These are phyloP conservation scores for Hansfordia pulvinata DNA, from an alignment of 2,329 filamentous ascomycete species.

Conservation along the genomic window DNA sequence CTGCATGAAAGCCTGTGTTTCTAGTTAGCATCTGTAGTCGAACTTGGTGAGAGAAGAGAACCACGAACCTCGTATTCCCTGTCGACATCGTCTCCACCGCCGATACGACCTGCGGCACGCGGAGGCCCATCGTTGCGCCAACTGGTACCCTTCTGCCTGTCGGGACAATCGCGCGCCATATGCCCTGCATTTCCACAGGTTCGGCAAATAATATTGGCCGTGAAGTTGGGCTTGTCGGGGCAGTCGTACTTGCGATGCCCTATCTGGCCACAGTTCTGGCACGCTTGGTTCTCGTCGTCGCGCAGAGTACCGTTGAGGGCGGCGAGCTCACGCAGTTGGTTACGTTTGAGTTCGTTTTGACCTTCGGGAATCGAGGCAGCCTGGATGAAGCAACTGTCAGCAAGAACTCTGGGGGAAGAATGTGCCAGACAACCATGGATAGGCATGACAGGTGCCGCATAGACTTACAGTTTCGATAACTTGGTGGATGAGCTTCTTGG, in stretches of 20 bases:
- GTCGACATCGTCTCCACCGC: slow-evolving; percentile 72
- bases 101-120: slow-evolving; percentile 51
- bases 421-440: no score
- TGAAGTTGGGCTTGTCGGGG: slow-evolving; percentile 93
- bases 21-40: slow-evolving; percentile 24
- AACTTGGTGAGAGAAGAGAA: neutral
- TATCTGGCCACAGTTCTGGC: slow-evolving; percentile 98
- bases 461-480: slow-evolving; percentile 88
- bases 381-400: slow-evolving; percentile 31
- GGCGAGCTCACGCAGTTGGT: slow-evolving; percentile 93
- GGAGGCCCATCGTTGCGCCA: slow-evolving; percentile 67
- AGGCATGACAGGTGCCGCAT: neutral
- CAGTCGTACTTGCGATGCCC: slow-evolving; percentile 98
- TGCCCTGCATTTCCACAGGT: slow-evolving; percentile 96
- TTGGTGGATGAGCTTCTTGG: slow-evolving; percentile 95
- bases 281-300: slow-evolving; percentile 98
- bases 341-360: slow-evolving; percentile 97
- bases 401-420: neutral
- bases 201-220: slow-evolving; percentile 97
- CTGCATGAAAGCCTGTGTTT: slow-evolving; percentile 78
- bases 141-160: slow-evolving; percentile 77
- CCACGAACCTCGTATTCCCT: slow-evolving; percentile 80
- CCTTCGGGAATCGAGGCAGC: slow-evolving; percentile 97
- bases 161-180: slow-evolving; percentile 96
- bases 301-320: slow-evolving; percentile 97